phyloP scores from a whole-genome alignment of 495 filamentous ascomycete species.

The Talaromyces adpressus region DNA sequence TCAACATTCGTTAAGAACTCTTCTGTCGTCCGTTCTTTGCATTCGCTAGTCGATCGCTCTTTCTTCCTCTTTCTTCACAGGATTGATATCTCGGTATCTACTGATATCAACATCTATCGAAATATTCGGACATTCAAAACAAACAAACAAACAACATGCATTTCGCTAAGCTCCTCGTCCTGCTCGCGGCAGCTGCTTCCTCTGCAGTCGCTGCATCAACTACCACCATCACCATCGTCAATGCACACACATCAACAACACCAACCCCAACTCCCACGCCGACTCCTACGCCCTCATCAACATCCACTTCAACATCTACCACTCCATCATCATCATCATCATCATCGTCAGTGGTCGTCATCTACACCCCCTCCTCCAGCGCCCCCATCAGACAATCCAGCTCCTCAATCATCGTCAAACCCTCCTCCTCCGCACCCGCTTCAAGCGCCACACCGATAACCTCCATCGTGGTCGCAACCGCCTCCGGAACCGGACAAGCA shows the following conservation, averaged over 20 bases:
- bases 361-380: slow-evolving; percentile 12
- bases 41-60: slow-evolving; percentile 3
- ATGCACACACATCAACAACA: slow-evolving; percentile 13
- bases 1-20: slow-evolving; percentile 23
- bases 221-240: slow-evolving; percentile 25
- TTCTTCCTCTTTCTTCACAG: too few relatives aligned
- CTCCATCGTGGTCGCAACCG: slow-evolving; percentile 6
- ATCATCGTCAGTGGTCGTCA: slow-evolving; percentile 11
- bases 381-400: slow-evolving; percentile 14
- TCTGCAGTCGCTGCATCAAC: slow-evolving; percentile 24
- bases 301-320: slow-evolving; percentile 2
- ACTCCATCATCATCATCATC: slow-evolving; percentile 13
- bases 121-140: not conserved
- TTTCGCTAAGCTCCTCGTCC: slow-evolving; percentile 28
- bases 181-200: slow-evolving; percentile 19
- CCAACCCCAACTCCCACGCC: slow-evolving; percentile 16
- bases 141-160: slow-evolving; percentile 24
- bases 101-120: not conserved
- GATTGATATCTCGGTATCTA: not conserved
- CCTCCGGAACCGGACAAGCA: slow-evolving; percentile 12
- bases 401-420: slow-evolving; percentile 17
- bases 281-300: slow-evolving; percentile 2
- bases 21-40: slow-evolving; percentile 9
- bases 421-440: slow-evolving; percentile 4
- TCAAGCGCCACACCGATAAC: not conserved